Base-by-base conservation (phyloP, 768 basidiomycete genomes). In the Lentinula raphanica region DNA sequence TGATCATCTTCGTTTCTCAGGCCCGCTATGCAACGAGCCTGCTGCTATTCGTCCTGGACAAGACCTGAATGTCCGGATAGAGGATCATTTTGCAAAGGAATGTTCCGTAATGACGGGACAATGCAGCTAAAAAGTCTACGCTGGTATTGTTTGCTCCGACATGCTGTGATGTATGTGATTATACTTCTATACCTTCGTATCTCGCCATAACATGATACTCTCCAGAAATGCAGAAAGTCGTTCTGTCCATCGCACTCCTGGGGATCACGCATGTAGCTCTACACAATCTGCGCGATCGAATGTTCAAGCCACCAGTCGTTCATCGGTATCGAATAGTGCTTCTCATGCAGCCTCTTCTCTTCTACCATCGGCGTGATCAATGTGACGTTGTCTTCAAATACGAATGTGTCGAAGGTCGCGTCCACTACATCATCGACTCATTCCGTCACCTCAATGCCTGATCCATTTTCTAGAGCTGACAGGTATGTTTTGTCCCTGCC, bases 51-150 rank as follows among this genome's bases (percentile, higher is more conserved):
- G 82, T n/a, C 83, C 79, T 0, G 87, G 87, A 27, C 84, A 90
- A 67, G 88, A 94, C 64, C 89, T 91, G 11, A 94, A 94, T 63
- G 71, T 83, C 40, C 81, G 85, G 49, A 92, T 94, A 87, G 90
- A 93, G 63, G 71, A 74, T 0, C 92, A 94, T 67, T 79, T 94
- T 62, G 74, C 66, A 23, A 75, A 65, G 0, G 85, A 86, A 45
- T 93, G 91, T 64, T 78, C 79, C 12, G 84, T 84, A 35, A 83
- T 86, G 74, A 88, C 84, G 0, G 90, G 89, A 5, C 83, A 77
- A n/a, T 67, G 69, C 78, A 19, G 77, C 74, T 57, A 59, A 71
- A 35, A 77, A 71, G 59, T 74, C 81, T 17, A 75, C 75, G 59
- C 89, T 86, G 1, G 68, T 77, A 17, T 69, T 94, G 38, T 86